Evolutionary conservation across 2,329 filamentous ascomycete genomes (phyloP).

Genomic region (Apiospora aurea): DNA sequence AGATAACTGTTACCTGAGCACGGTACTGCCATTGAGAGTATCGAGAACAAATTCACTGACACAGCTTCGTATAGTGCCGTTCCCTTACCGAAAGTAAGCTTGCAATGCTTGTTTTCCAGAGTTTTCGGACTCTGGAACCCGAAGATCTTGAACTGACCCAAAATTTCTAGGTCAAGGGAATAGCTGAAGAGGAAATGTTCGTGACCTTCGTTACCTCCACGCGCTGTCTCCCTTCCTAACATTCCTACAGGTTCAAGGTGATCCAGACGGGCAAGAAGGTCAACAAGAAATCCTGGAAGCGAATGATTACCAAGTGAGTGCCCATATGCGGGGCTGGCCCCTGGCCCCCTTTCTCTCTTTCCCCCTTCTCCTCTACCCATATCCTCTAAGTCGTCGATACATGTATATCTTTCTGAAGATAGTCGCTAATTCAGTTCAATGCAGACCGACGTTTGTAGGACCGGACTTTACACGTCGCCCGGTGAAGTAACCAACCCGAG

Average conservation of each 20-base stretch:
- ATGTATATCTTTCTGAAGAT: background rate
- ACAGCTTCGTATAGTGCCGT: background rate
- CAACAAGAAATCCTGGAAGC: constrained; percentile 77
- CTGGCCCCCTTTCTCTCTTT: background rate
- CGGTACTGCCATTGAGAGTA: background rate
- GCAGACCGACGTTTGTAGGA: constrained; percentile 81
- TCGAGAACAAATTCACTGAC: background rate
- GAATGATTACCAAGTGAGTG: constrained; percentile 57
- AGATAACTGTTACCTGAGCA: no score
- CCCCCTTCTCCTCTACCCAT: background rate
- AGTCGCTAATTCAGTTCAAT: background rate
- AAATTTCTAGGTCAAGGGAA: constrained; percentile 82
- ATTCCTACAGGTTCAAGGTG: constrained; percentile 77
- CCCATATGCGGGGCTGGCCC: no score
- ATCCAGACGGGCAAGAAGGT: constrained; percentile 97
- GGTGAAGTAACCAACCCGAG: constrained; percentile 67
- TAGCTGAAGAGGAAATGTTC: constrained; percentile 89
- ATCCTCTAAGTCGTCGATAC: background rate
- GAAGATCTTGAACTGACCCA: background rate
- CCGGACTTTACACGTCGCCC: constrained; percentile 58
- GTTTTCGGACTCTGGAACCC: background rate
- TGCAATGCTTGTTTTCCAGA: background rate
- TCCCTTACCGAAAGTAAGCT: constrained; percentile 1
- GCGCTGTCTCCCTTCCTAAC: background rate
- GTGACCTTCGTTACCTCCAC: background rate